Evolutionary conservation across 257 asterid genomes (phyloP).

Genomic region (Orobanche coerulescens): DNA sequence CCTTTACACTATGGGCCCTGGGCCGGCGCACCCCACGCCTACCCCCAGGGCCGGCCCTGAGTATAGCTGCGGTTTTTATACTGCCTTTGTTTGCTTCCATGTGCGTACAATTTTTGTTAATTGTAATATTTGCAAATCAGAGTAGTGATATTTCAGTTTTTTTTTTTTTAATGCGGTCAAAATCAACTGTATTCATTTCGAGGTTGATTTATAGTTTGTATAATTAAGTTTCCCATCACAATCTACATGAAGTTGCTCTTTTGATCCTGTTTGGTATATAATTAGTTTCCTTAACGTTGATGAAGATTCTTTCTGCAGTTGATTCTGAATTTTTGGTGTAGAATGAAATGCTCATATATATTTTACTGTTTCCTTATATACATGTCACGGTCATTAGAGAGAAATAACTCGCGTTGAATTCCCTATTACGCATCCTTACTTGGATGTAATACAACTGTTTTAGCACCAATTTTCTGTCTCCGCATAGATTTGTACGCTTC

Average conservation of each 20-base stretch:
- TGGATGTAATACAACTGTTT: background rate
- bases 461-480: constrained; percentile 4
- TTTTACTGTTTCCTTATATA: background rate
- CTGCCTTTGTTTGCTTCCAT: background rate
- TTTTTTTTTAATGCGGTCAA: constrained; percentile 16
- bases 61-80: no score
- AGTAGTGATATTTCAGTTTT: constrained; percentile 2
- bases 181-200: background rate
- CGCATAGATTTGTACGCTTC: constrained; percentile 63
- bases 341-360: background rate
- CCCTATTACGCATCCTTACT: background rate
- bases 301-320: background rate
- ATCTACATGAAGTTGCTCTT: background rate
- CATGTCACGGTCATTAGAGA: background rate
- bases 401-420: background rate
- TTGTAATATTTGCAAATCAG: background rate
- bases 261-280: background rate
- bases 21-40: no score
- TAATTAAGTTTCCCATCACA: background rate
- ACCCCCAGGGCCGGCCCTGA: no score
- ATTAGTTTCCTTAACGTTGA: background rate
- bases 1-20: no score
- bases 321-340: background rate
- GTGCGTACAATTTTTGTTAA: background rate
- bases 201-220: background rate